Evolutionary conservation across 1,139 yeast genomes (phyloP).

Genomic region (Diutina siamensis): DNA sequence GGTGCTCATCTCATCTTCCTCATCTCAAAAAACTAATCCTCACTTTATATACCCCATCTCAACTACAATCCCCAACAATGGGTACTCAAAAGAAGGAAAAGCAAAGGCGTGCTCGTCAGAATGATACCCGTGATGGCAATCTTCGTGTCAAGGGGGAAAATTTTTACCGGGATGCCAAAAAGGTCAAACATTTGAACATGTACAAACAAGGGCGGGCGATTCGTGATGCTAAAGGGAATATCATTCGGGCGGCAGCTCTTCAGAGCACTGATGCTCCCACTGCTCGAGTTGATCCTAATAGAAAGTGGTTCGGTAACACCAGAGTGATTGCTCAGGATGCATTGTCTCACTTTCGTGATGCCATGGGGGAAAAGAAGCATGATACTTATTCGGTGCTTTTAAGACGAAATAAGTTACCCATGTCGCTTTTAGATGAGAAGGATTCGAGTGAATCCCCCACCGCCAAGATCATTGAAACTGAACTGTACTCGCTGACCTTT

Average conservation of each 20-base stretch:
- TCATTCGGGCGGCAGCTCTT: conserved; percentile 75
- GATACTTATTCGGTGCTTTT: conserved; percentile 84
- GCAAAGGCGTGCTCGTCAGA: conserved; percentile 72
- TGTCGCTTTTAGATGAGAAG: conserved; percentile 87
- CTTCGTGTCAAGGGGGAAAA: conserved; percentile 94
- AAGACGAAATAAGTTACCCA: conserved; percentile 85
- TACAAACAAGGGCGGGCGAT: conserved; percentile 84
- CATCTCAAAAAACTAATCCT: not conserved
- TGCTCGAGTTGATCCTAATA: conserved; percentile 92
- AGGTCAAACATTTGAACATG: conserved; percentile 84
- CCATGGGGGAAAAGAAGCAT: conserved; percentile 76
- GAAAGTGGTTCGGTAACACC: conserved; percentile 97
- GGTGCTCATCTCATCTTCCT: conserved; percentile 6
- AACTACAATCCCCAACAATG: conserved; percentile 30
- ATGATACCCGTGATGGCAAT: conserved; percentile 78
- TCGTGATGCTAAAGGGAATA: conserved; percentile 79
- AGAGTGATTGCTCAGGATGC: conserved; percentile 98
- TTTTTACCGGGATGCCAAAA: conserved; percentile 89
- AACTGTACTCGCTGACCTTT: conserved; percentile 68
- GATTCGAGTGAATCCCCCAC: conserved; percentile 64
- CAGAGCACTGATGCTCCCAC: conserved; percentile 83
- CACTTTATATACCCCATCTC: not conserved
- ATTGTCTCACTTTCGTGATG: conserved; percentile 83
- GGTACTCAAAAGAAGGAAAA: conserved; percentile 92
- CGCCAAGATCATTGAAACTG: conserved; percentile 78